Percentiles rank a stretch among this genome's conserved stretches.
These are phyloP conservation scores for Thielaviopsis punctulata DNA, from an alignment of 2,329 filamentous ascomycete genomes.

Conservation along the genomic window DNA sequence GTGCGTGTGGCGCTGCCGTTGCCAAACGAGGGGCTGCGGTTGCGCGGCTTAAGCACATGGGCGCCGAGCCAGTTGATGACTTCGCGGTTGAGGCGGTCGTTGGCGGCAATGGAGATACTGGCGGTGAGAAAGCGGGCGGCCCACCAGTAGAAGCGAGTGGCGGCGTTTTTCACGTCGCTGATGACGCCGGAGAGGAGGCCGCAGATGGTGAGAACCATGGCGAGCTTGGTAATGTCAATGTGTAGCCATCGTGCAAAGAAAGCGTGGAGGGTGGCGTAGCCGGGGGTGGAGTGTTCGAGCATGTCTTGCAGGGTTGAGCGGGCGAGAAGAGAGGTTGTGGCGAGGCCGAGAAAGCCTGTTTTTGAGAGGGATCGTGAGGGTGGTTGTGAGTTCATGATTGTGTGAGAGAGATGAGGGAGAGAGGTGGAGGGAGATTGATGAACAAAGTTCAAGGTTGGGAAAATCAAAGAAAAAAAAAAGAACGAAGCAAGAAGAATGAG, in stretches of 20 bases:
- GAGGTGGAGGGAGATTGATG: background rate
- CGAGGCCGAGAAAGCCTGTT: background rate
- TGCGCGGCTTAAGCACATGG: slow-evolving; percentile 18
- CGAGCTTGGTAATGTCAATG: slow-evolving; percentile 20
- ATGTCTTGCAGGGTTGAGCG: slow-evolving; percentile 1
- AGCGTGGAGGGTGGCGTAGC: background rate
- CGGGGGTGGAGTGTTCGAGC: slow-evolving; percentile 6
- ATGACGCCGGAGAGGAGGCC: slow-evolving; percentile 20
- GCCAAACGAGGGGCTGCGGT: slow-evolving; percentile 1
- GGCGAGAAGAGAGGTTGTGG: background rate
- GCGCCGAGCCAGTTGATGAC: slow-evolving; percentile 23
- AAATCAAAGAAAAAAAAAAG: background rate
- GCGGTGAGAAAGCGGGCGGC: slow-evolving; percentile 22
- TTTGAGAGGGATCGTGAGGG: background rate
- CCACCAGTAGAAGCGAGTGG: slow-evolving; percentile 21
- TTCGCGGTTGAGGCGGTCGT: slow-evolving; percentile 22
- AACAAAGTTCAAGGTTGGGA: background rate
- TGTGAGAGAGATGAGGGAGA: background rate
- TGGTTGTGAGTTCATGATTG: background rate
- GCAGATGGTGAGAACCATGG: slow-evolving; percentile 20
- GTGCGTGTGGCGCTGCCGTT: slow-evolving; percentile 15
- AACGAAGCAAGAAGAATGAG: background rate
- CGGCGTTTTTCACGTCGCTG: slow-evolving; percentile 17
- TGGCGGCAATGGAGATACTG: slow-evolving; percentile 21
- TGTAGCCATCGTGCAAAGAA: slow-evolving; percentile 21